A percentile compares a stretch with the other conserved stretches of the same genome.
These are phyloP conservation scores for Oryza punctata DNA, from an alignment of 176 grass and related monocot species.

Conservation along the genomic window DNA sequence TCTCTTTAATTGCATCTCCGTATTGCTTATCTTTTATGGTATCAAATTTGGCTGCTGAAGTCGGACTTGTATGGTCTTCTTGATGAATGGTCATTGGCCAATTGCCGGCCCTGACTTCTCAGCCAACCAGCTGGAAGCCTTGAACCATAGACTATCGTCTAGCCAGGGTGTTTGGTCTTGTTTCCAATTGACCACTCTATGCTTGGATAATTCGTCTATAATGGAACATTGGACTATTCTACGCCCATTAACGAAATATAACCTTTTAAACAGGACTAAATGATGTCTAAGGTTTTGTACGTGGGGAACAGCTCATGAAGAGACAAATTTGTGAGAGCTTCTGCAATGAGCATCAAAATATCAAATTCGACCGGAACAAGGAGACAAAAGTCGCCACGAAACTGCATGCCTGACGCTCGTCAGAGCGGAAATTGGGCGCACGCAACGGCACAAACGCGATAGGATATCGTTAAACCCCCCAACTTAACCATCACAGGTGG, in stretches of 20 bases:
- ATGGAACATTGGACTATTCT: not conserved
- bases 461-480: not conserved
- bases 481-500: not conserved
- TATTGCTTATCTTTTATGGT: not conserved
- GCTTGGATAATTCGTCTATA: not conserved
- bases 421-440: not conserved
- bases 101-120: not conserved
- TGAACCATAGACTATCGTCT: not conserved
- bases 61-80: not conserved
- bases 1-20: not conserved
- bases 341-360: not conserved
- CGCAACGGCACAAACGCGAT: not conserved
- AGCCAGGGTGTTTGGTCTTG: not conserved
- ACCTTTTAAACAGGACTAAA: not conserved
- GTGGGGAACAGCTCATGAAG: too few relatives aligned
- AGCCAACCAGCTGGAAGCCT: not conserved
- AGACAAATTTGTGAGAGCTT: not conserved
- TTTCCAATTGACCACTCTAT: not conserved
- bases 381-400: not conserved
- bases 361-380: not conserved
- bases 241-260: too few relatives aligned
- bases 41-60: not conserved
- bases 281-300: not conserved
- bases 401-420: not conserved
- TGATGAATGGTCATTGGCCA: not conserved